Percentiles rank a stretch among this genome's conserved stretches.
These are phyloP conservation scores for Volvox carteri DNA, from an alignment of 163 green algal genomes.

Conservation along the genomic window DNA sequence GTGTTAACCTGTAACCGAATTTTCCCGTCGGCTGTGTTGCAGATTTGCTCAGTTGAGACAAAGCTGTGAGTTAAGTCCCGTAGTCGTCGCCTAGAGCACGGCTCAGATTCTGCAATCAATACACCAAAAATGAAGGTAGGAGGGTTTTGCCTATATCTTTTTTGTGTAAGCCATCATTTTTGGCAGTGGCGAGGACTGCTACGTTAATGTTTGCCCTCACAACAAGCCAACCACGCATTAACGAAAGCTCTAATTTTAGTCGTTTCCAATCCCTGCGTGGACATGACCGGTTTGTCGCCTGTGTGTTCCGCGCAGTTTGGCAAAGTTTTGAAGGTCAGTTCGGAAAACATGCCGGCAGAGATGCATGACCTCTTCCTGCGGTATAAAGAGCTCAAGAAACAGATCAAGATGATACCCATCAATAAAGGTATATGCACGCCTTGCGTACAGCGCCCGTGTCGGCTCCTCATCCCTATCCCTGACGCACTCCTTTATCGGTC, in stretches of 20 bases:
- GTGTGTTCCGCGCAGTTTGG: slow-evolving; percentile 85
- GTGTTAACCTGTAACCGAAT: too few species aligned
- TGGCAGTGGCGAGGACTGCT: too few species aligned
- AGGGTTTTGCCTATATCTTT: not conserved
- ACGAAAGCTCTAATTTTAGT: too few species aligned
- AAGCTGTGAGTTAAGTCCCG: not conserved
- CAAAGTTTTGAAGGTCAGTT: slow-evolving; percentile 65
- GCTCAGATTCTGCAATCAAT: not conserved
- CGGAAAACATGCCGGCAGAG: slow-evolving; percentile 61
- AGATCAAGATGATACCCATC: slow-evolving; percentile 69
- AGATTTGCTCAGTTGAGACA: not conserved
- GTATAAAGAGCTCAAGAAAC: slow-evolving; percentile 79
- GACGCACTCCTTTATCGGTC: too few species aligned
- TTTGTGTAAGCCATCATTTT: too few species aligned
- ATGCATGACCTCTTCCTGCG: slow-evolving; percentile 71
- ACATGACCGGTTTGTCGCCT: too few species aligned
- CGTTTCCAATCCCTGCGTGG: too few species aligned
- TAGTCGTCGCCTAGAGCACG: not conserved
- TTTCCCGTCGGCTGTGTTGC: not conserved
- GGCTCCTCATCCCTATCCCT: not conserved
- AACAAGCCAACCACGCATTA: too few species aligned
- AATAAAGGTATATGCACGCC: slow-evolving; percentile 28
- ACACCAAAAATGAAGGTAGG: not conserved
- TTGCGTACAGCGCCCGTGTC: slow-evolving; percentile 14
- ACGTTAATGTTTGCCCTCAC: too few species aligned